phyloP scores from a whole-genome alignment of 306 rosid species.

The Clitoria ternatea region DNA sequence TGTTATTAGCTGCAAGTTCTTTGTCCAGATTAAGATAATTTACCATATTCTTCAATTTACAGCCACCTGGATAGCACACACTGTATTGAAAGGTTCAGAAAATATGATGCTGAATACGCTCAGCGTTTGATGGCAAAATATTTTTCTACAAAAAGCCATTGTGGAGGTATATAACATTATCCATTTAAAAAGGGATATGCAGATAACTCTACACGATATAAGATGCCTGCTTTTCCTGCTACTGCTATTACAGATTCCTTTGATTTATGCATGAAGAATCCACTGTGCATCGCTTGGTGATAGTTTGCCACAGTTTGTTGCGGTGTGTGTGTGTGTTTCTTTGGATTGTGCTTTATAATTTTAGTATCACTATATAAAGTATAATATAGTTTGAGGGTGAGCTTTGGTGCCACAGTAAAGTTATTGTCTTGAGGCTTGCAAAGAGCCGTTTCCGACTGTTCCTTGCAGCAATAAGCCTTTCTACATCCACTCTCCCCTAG shows the following conservation, averaged over 20 bases:
- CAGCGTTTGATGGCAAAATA: conserved; percentile 38
- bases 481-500: neutral
- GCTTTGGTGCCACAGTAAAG: neutral
- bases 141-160: conserved; percentile 35
- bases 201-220: neutral
- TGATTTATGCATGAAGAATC: neutral
- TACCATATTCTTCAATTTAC: conserved; percentile 17
- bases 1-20: conserved; percentile 15
- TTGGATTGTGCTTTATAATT: neutral
- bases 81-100: conserved; percentile 39
- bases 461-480: neutral
- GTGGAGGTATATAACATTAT: conserved; percentile 40
- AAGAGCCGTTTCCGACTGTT: too few species aligned
- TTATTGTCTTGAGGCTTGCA: neutral
- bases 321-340: neutral
- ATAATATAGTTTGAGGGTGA: neutral
- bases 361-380: too few species aligned
- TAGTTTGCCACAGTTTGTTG: neutral
- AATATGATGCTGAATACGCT: conserved; percentile 37
- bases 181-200: neutral
- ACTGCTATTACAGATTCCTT: neutral
- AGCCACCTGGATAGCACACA: conserved; percentile 44
- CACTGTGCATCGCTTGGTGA: neutral
- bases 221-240: conserved; percentile 16
- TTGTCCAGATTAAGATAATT: conserved; percentile 1